Base-by-base conservation (phyloP, 148 eudicot genomes). In the Amaranthus hypochondriacus region DNA sequence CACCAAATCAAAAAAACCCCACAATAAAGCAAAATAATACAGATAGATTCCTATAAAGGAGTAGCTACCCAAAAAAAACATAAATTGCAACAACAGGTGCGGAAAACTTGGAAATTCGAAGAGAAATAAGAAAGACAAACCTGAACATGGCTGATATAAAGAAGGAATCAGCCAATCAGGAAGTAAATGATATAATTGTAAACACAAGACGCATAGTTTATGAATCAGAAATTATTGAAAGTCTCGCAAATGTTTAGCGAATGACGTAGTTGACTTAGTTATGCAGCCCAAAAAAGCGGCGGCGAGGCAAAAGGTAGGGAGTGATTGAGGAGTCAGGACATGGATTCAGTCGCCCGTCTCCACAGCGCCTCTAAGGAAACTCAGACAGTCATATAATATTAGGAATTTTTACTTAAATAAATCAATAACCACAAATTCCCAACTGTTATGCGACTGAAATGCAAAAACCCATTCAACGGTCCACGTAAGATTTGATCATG, bases 131-230 rank as follows among this genome's bases (percentile, higher is more conserved):
- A 73, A 21, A 50, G 14, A 46, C 68, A 76, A 69, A 76, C 78
- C 78, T 69, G 56, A 76, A 76, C 78, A 76, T 76, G 71, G 73
- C 66, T 49, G 58, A 52, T 52, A 73, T 13, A 66, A n/a, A 3
- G 61, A 15, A 44, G 53, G 14, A 54, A 56, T 66, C 18, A 18
- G 18, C 18, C 18, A 18, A 18, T 18, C 15, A 48, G 43, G 54
- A 66, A 12, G 51, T 11, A 46, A 8, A 3, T 3, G 18, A 9
- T 44, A 5, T 44, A 5, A 9, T 66, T 15, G 6, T 2, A 18
- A 67, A 50, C 5, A 50, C 14, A 6, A 50, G 5, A 9, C 18
- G 56, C 70, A 67, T 67, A 50, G 2, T 67, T 50, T 49, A 64
- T 13, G 50, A 63, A 62, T 3, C 43, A 59, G 63, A 18, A 3